Evolutionary conservation across 1,139 yeast species (phyloP), one percentile per base, ranked within the genome.

Genomic region (Zygoascus sp.): DNA sequence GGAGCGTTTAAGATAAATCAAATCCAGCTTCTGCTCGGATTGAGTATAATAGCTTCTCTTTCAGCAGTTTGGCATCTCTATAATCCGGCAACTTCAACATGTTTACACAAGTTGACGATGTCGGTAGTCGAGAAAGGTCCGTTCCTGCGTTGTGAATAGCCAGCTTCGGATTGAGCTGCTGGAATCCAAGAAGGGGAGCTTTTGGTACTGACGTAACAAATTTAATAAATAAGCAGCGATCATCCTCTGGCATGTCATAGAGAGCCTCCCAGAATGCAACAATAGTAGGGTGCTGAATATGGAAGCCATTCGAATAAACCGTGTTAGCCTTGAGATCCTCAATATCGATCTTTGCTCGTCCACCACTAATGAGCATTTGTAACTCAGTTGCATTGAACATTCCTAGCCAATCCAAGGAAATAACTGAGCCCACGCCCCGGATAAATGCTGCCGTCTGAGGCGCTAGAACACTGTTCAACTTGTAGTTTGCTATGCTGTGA

Each of bases 71-170:
- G 60, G 81, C 85, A 58, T 83, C 71, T 53, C 69, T 67, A 63
- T 92, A 92, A 61, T 87, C 84, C 0, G 98, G 98, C 37, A 94
- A 65, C 59, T 85, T 89, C 51, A 92, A 70, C 50, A 92, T 65
- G 61, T 92, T 94, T 22, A 89, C 88, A 70, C 98, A 92, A 0
- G 99, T 92, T 0, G 96, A 80, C 0, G 97, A 86, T 0, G 97
- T 88, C 0, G 98, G 98, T 39, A 92, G 70, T 37, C 95, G 69
- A 6, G 74, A 73, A 17, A 50, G 53, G 1, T 61, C 58, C 8
- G 55, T 45, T 0, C 96, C 95, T 1, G 83, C 76, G 57, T 81
- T 80, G 42, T 88, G 67, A 41, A 92, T 84, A 1, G 95, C 95
- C 67, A 92, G 89, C 48, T 72, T 73, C 0, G 99, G 98, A 32